Percentiles rank a stretch among this genome's conserved stretches.
Conservation (phyloP, 2,329 filamentous ascomycete genomes). For the Cladophialophora chaetospira region DNA sequence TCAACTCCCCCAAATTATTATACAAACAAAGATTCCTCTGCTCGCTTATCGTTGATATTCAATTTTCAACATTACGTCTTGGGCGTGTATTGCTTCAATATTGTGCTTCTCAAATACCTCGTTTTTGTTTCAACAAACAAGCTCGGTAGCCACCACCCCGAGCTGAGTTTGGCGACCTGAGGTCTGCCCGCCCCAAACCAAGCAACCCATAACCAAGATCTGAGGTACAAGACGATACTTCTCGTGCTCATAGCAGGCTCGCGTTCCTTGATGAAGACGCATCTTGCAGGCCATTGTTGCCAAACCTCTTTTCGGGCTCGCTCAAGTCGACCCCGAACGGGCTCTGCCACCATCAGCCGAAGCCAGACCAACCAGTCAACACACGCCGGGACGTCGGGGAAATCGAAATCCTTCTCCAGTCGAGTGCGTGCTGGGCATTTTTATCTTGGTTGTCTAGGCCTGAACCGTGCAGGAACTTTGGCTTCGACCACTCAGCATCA, state of each 20-base stretch:
- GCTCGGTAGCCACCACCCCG: too few species aligned
- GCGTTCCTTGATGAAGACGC: neutral
- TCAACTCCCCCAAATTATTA: neutral
- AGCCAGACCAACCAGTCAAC: slow-evolving; percentile 9
- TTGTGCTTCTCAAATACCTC: too few species aligned
- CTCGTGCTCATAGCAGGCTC: neutral
- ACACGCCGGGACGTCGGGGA: slow-evolving; percentile 2
- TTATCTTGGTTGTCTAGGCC: too few species aligned
- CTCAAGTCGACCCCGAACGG: too few species aligned
- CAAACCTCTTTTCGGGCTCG: slow-evolving; percentile 11
- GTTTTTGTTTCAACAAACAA: too few species aligned
- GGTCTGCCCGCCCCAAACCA: too few species aligned
- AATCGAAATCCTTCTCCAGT: neutral
- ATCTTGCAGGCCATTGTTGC: neutral
- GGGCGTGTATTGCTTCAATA: neutral
- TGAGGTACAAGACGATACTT: neutral
- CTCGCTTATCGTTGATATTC: neutral
- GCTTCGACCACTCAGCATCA: slow-evolving; percentile 2
- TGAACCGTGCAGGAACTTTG: slow-evolving; percentile 19
- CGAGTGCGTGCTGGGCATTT: too few species aligned
- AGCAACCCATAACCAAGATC: neutral
- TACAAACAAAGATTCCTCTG: neutral
- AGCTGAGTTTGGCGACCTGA: too few species aligned
- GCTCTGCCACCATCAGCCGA: neutral
- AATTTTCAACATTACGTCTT: neutral